Evolutionary conservation across 2,329 filamentous ascomycete species (phyloP).

Genomic region (Cyclaneusma minus): DNA sequence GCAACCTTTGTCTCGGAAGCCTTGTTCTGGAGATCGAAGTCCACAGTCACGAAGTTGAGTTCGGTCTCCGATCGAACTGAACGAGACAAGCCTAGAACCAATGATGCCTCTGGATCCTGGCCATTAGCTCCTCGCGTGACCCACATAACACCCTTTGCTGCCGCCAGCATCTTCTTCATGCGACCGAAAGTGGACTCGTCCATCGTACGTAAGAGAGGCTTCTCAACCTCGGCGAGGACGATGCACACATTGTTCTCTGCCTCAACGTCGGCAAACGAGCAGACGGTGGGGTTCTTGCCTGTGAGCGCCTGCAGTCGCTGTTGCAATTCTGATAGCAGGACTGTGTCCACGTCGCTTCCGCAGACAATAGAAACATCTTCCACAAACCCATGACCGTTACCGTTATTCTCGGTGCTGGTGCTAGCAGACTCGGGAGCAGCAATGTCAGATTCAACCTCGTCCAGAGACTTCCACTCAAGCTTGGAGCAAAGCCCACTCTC

Average conservation of each 20-base stretch:
- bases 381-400: too few species aligned
- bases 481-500: conserved; percentile 30
- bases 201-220: conserved; percentile 24
- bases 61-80: conserved; percentile 14
- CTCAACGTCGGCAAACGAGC: conserved; percentile 16
- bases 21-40: background rate
- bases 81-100: conserved; percentile 15
- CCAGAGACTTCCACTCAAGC: conserved; percentile 26
- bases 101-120: conserved; percentile 9
- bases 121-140: conserved; percentile 25
- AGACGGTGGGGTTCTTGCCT: conserved; percentile 18
- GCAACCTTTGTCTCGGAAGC: conserved; percentile 21
- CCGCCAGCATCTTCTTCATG: conserved; percentile 24
- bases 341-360: too few species aligned
- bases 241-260: conserved; percentile 21
- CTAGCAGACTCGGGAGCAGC: conserved; percentile 11
- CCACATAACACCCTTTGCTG: conserved; percentile 29
- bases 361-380: too few species aligned
- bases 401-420: too few species aligned
- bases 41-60: conserved; percentile 3
- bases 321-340: too few species aligned
- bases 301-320: too few species aligned
- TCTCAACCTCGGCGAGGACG: conserved; percentile 29
- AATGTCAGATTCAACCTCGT: conserved; percentile 10
- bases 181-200: conserved; percentile 21